These are phyloP conservation scores for Sonneratia caseolaris DNA, from an alignment of 345 rosid genomes.

Conservation along the genomic window DNA sequence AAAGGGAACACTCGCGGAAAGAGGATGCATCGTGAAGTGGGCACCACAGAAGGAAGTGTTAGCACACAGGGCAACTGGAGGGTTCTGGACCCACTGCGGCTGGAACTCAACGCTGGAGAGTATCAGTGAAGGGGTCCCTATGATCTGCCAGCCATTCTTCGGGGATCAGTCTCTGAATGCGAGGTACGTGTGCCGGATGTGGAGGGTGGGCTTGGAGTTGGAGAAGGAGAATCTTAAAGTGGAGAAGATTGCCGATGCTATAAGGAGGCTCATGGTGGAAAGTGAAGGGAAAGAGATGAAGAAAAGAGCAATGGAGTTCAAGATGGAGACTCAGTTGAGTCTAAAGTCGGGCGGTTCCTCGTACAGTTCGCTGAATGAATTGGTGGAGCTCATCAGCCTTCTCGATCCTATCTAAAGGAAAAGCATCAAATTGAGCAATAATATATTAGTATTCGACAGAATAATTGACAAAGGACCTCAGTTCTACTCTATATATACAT, in stretches of 20 bases:
- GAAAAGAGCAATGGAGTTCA: slow-evolving; percentile 12
- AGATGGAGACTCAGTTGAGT: slow-evolving; percentile 10
- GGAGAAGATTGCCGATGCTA: slow-evolving; percentile 11
- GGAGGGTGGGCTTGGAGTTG: slow-evolving; percentile 15
- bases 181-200: slow-evolving; percentile 13
- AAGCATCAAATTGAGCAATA: neutral
- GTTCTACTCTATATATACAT: too few species aligned
- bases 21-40: slow-evolving; percentile 25
- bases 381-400: slow-evolving; percentile 10
- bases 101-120: slow-evolving; percentile 24
- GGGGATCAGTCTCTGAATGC: slow-evolving; percentile 17
- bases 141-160: slow-evolving; percentile 15
- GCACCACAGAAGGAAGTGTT: slow-evolving; percentile 23
- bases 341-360: slow-evolving; percentile 15
- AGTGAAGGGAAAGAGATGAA: slow-evolving; percentile 13
- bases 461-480: too few species aligned
- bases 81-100: slow-evolving; percentile 27
- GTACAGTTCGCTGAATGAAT: slow-evolving; percentile 10
- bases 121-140: slow-evolving; percentile 16
- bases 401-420: neutral
- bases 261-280: slow-evolving; percentile 16
- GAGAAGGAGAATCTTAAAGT: slow-evolving; percentile 9
- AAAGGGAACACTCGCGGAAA: slow-evolving; percentile 8
- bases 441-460: too few species aligned
- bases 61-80: slow-evolving; percentile 19